Conservation (phyloP, 2,329 filamentous ascomycete species). For the Alternaria angustiovoidea region DNA sequence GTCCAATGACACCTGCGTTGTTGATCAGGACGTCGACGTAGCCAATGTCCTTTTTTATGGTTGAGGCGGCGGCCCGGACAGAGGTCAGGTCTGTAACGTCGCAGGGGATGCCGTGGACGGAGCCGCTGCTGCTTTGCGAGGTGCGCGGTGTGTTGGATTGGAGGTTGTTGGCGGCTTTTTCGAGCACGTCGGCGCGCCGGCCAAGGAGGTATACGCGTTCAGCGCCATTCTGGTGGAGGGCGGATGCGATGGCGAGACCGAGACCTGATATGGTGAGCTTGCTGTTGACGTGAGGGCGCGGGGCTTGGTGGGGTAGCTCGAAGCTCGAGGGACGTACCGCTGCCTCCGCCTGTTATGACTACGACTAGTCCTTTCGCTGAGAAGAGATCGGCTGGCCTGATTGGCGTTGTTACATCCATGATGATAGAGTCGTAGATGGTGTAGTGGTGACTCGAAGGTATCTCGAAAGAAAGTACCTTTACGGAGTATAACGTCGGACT, state of each 20-base stretch:
- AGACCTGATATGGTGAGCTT: conserved; percentile 39
- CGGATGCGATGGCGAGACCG: conserved; percentile 51
- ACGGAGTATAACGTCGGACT: conserved; percentile 14
- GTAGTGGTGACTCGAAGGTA: not conserved
- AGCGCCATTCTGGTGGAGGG: conserved; percentile 53
- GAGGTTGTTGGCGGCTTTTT: conserved; percentile 50
- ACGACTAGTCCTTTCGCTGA: conserved; percentile 52
- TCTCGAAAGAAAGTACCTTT: not conserved
- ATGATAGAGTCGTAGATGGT: not conserved
- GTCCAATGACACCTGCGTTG: conserved; percentile 60
- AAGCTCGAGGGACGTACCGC: conserved; percentile 41
- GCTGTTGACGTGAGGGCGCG: conserved; percentile 10
- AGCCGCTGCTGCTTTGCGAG: conserved; percentile 22
- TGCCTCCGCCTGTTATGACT: conserved; percentile 54
- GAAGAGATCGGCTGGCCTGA: conserved; percentile 49
- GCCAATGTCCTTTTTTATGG: conserved; percentile 53
- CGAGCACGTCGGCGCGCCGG: conserved; percentile 52
- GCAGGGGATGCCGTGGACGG: conserved; percentile 53
- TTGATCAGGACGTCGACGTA: conserved; percentile 63
- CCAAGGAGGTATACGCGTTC: conserved; percentile 58
- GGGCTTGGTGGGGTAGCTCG: conserved; percentile 41
- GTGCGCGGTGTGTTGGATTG: conserved; percentile 38
- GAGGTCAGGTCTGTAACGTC: conserved; percentile 55
- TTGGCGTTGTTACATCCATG: conserved; percentile 48
- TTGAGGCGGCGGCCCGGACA: conserved; percentile 52